Evolutionary conservation across 257 asterid species (phyloP), one percentile per base, ranked within the genome.

Genomic region (Lantana camara): DNA sequence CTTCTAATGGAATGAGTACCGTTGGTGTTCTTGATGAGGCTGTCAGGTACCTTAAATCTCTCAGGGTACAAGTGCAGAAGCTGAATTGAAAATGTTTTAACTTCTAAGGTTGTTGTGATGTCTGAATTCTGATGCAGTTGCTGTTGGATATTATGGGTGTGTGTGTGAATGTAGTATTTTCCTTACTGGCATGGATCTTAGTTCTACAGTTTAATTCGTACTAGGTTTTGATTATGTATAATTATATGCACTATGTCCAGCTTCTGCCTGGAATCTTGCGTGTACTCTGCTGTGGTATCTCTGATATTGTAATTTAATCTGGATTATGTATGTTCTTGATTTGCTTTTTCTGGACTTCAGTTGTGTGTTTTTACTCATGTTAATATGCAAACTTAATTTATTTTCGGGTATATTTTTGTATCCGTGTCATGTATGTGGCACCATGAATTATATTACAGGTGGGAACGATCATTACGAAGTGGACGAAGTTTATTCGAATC

Each of bases 21-120:
- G 90, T 83, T 4, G 74, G 76, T n/a, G 92, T 85, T 68, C 91
- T 90, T 37, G 96, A 90, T 38, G 97, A 87, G 74, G 89, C 95
- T 55, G 96, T 90, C 42, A 77, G 85, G 50, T 85, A 87, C 73
- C 92, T 90, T 13, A 87, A 90, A 79, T 83, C 88, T 20, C 92
- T 85, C 24, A 80, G 84, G 79, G 83, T 83, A 13, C 92, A 90
- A 77, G 85, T 78, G 65, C 79, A 90, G 84, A 82, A 87, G 78
- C 70, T 80, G 52, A 74, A 76, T 40, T 60, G 48, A 45, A 51
- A 67, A 47, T 54, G 74, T 8, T 27, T 27, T n/a, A n/a, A n/a
- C n/a, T 27, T 27, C 5, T 72, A 27, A 57, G 45, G 60, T 16
- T 54, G 32, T 22, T 19, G 24, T 8, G 11, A 10, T 16, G 1